These are phyloP conservation scores for baker's yeast (Saccharomyces cerevisiae) DNA, from an alignment of 805 yeast species.

Conservation along the genomic window DNA sequence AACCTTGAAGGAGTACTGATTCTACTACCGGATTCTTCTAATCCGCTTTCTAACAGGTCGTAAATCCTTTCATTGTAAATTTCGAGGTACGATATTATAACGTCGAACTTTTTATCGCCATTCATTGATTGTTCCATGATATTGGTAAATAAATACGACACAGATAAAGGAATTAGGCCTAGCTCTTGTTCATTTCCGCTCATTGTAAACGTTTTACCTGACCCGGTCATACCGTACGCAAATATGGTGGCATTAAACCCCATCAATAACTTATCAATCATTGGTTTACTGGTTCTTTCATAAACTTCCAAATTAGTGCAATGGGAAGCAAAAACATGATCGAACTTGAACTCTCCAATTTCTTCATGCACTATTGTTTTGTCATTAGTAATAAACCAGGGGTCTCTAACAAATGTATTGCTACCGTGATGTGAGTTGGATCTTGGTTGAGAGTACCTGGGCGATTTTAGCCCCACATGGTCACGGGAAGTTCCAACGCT, in stretches of 20 bases:
- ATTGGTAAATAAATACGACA: constrained; percentile 40
- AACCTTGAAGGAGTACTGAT: constrained; percentile 9
- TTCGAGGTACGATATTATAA: constrained; percentile 69
- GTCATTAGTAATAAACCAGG: constrained; percentile 25
- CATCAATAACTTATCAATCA: constrained; percentile 47
- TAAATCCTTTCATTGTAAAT: constrained; percentile 82
- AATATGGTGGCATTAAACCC: constrained; percentile 86
- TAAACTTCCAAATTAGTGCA: constrained; percentile 55
- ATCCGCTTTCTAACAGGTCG: constrained; percentile 49
- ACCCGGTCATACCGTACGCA: constrained; percentile 93
- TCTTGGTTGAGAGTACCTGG: constrained; percentile 7
- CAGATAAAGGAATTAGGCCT: constrained; percentile 67
- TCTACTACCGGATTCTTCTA: not conserved
- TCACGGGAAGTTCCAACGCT: constrained; percentile 9
- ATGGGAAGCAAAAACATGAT: constrained; percentile 62
- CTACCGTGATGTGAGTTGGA: not conserved
- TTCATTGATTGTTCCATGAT: constrained; percentile 27
- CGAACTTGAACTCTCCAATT: constrained; percentile 64
- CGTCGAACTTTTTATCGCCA: constrained; percentile 30
- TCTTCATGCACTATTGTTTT: constrained; percentile 43
- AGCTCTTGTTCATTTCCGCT: constrained; percentile 55
- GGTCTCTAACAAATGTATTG: constrained; percentile 16
- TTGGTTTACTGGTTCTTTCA: constrained; percentile 42
- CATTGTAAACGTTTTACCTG: constrained; percentile 87
- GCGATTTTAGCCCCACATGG: not conserved